Conservation (phyloP, 495 filamentous ascomycete species). For the Parmelia sp. region DNA sequence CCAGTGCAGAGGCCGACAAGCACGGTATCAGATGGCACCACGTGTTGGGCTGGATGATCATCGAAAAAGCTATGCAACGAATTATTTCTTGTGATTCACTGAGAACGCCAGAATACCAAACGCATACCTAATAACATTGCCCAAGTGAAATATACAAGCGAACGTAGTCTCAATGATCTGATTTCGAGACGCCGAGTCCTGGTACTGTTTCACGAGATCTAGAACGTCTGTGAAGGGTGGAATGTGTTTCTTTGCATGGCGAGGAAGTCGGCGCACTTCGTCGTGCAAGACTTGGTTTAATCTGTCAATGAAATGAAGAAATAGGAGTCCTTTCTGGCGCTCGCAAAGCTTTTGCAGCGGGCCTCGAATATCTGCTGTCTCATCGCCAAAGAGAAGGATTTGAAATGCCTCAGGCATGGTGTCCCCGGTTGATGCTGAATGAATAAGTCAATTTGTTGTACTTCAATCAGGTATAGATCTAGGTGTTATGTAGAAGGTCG, state of each 20-base stretch:
- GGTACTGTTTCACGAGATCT: conserved; percentile 7
- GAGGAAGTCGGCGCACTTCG: neutral
- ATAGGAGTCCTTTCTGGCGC: neutral
- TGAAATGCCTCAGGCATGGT: conserved; percentile 3
- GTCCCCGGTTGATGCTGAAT: too few relatives aligned
- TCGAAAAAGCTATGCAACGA: conserved; percentile 7
- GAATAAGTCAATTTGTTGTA: neutral
- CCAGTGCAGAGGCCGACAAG: conserved; percentile 4
- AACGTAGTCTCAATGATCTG: conserved; percentile 6
- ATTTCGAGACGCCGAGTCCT: conserved; percentile 1
- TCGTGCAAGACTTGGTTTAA: neutral
- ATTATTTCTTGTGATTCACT: neutral
- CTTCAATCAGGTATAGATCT: neutral
- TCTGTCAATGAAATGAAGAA: conserved; percentile 1
- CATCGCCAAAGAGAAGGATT: conserved; percentile 10
- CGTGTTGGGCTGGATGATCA: conserved; percentile 2
- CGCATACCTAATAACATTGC: conserved; percentile 5
- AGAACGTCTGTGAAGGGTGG: conserved; percentile 8
- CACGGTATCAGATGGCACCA: neutral
- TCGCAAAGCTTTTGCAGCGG: conserved; percentile 8
- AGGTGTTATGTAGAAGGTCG: neutral
- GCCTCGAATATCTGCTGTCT: conserved; percentile 5
- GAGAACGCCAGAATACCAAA: too few relatives aligned
- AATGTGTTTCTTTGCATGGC: neutral
- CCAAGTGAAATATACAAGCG: conserved; percentile 1